Evolutionary conservation across 371 early-diverging fungal species (phyloP).

Genomic region (Actinomucor elegans): DNA sequence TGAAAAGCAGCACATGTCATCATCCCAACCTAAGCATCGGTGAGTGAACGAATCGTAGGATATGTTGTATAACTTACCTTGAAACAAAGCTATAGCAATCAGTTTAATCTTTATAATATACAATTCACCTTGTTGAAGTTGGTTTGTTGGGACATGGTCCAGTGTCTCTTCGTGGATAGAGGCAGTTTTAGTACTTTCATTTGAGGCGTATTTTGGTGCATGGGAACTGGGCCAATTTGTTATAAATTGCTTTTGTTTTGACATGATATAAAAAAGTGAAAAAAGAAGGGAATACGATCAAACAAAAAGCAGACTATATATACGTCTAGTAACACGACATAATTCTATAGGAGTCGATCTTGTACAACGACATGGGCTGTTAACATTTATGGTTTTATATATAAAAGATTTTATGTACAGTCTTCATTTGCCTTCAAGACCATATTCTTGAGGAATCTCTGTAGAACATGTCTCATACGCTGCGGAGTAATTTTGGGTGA

Average conservation of each 20-base stretch:
- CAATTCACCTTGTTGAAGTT: conserved; percentile 37
- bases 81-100: conserved; percentile 40
- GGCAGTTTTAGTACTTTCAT: neutral
- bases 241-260: neutral
- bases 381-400: conserved; percentile 2
- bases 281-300: neutral
- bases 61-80: conserved; percentile 24
- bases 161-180: conserved; percentile 4
- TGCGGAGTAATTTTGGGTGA: conserved; percentile 49
- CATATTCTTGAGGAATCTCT: conserved; percentile 51
- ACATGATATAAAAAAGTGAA: neutral
- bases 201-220: neutral
- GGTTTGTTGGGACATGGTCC: conserved; percentile 5
- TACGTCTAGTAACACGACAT: neutral
- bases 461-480: conserved; percentile 48
- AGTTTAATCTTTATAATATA: conserved; percentile 41
- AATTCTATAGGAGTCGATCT: neutral
- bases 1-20: conserved; percentile 51
- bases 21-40: conserved; percentile 37
- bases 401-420: neutral
- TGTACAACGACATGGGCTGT: conserved; percentile 10
- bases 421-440: conserved; percentile 46
- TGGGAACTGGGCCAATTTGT: conserved; percentile 6
- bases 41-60: neutral
- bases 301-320: neutral